Percentiles rank a stretch among this genome's conserved stretches.
These are phyloP conservation scores for Forsythia viridissima DNA, from an alignment of 257 asterid genomes.

Conservation along the genomic window DNA sequence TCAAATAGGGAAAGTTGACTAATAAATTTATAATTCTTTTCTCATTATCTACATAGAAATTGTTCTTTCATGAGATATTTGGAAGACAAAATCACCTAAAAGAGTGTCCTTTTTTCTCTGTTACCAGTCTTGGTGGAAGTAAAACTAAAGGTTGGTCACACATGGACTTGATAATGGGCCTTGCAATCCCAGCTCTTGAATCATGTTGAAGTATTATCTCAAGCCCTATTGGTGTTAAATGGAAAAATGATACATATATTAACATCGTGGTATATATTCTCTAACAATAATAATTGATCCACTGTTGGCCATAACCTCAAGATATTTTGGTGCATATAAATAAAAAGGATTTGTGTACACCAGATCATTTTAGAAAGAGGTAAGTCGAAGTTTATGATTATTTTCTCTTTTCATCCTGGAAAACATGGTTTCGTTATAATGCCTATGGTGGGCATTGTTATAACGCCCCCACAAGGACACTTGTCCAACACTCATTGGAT, in stretches of 20 bases:
- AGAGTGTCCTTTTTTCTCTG: neutral
- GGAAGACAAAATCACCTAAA: neutral
- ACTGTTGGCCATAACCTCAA: neutral
- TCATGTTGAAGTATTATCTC: neutral
- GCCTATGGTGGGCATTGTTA: too few relatives aligned
- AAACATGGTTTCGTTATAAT: too few relatives aligned
- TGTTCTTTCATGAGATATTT: neutral
- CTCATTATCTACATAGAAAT: neutral
- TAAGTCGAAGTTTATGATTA: neutral
- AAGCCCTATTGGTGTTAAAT: neutral
- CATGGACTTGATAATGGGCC: neutral
- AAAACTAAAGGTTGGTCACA: neutral
- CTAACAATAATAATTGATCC: neutral
- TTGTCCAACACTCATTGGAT: too few relatives aligned
- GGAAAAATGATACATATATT: neutral
- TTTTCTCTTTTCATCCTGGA: neutral
- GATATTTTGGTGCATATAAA: neutral
- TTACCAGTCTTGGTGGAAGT: neutral
- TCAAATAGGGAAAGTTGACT: neutral
- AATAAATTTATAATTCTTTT: neutral
- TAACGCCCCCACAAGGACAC: too few relatives aligned
- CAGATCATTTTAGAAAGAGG: neutral
- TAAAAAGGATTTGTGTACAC: neutral
- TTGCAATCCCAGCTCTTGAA: neutral
- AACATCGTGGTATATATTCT: neutral